These are phyloP conservation scores for Diplodia intermedia DNA, from an alignment of 2,329 filamentous ascomycete species.

Conservation along the genomic window DNA sequence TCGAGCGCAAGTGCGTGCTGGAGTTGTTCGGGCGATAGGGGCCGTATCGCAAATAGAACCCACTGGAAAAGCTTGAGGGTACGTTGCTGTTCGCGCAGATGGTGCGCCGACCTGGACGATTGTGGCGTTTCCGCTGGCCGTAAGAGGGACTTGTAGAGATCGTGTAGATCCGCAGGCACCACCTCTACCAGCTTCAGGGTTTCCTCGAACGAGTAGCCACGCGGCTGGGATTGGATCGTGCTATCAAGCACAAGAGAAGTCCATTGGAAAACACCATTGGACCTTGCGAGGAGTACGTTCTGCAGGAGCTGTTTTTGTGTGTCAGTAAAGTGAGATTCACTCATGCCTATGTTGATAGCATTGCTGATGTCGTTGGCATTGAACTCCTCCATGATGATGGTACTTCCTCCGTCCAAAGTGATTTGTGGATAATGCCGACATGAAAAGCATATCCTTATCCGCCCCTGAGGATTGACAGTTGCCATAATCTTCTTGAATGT, in stretches of 20 bases:
- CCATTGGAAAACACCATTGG: constrained; percentile 3
- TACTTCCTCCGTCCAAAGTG: not conserved
- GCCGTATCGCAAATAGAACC: not conserved
- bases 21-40: not conserved
- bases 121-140: too few species aligned
- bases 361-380: not conserved
- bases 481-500: not conserved
- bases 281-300: not conserved
- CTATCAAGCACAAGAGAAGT: not conserved
- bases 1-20: constrained; percentile 4
- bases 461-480: not conserved
- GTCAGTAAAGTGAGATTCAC: not conserved
- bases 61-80: constrained; percentile 5
- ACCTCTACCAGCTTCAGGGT: not conserved
- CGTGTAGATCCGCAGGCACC: not conserved
- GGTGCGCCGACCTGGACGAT: not conserved
- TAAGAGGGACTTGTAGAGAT: not conserved
- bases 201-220: not conserved
- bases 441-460: not conserved
- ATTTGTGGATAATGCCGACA: constrained; percentile 1
- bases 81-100: not conserved
- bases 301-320: not conserved
- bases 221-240: too few species aligned
- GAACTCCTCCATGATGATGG: not conserved
- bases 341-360: not conserved